Evolutionary conservation across 164 flowering plant genomes (phyloP).

Genomic region (Akebia trifoliata): DNA sequence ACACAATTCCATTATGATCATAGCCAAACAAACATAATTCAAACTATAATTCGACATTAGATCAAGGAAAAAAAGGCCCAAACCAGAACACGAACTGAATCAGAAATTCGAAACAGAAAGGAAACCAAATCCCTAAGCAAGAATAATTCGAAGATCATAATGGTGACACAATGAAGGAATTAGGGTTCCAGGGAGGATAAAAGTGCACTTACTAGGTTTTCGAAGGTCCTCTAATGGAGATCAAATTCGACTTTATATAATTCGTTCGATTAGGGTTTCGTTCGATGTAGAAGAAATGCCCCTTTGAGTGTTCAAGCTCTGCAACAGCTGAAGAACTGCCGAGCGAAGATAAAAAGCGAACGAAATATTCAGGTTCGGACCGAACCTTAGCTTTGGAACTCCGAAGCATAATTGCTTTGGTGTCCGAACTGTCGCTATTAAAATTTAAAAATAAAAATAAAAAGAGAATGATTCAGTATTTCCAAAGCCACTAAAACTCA

Average conservation of each 20-base stretch:
- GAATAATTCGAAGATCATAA: neutral
- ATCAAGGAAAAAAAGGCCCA: no score
- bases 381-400: conserved; percentile 8
- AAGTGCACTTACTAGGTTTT: conserved; percentile 7
- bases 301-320: conserved; percentile 1
- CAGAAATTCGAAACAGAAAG: neutral
- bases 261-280: conserved; percentile 6
- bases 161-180: neutral
- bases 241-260: neutral
- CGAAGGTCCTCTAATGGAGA: conserved; percentile 9
- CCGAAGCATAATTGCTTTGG: neutral
- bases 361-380: conserved; percentile 2
- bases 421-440: no score
- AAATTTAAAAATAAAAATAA: no score
- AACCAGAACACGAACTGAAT: conserved; percentile 3
- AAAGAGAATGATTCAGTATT: no score
- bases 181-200: neutral
- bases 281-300: neutral
- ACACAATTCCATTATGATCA: conserved; percentile 8
- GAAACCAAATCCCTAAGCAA: neutral
- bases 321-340: conserved; percentile 9
- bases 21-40: neutral
- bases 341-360: conserved; percentile 18
- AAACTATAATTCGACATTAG: neutral
- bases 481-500: no score